A percentile compares a stretch with the other conserved stretches of the same genome.
Evolutionary conservation across 306 rosid species (phyloP).

Genomic region (Clitoria ternatea): DNA sequence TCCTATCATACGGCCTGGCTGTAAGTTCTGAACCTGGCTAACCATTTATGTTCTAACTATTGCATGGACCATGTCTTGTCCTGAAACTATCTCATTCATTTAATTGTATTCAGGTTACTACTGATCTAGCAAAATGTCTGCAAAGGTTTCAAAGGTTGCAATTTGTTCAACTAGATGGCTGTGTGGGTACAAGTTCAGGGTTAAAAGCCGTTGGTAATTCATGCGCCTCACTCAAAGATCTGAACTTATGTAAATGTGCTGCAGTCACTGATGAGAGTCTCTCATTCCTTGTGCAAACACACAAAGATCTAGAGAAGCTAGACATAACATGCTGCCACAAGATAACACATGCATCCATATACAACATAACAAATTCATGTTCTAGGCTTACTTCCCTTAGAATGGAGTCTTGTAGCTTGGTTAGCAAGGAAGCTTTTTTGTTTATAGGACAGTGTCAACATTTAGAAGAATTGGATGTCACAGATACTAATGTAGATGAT

Average conservation of each 20-base stretch:
- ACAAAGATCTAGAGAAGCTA: slow-evolving; percentile 46
- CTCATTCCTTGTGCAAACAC: slow-evolving; percentile 41
- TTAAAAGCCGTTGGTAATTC: slow-evolving; percentile 43
- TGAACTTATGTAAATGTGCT: slow-evolving; percentile 59
- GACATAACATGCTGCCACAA: slow-evolving; percentile 59
- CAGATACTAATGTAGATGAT: slow-evolving; percentile 55
- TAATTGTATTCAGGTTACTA: slow-evolving; percentile 42
- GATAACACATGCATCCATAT: slow-evolving; percentile 49
- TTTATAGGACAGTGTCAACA: slow-evolving; percentile 54
- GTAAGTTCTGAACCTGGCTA: slow-evolving; percentile 42
- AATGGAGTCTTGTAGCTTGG: slow-evolving; percentile 64
- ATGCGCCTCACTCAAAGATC: slow-evolving; percentile 51
- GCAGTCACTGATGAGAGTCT: slow-evolving; percentile 57
- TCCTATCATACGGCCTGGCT: slow-evolving; percentile 47
- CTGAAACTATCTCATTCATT: slow-evolving; percentile 17
- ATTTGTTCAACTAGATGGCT: slow-evolving; percentile 53
- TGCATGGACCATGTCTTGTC: background rate
- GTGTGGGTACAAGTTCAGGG: slow-evolving; percentile 48
- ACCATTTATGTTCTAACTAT: background rate
- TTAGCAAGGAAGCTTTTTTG: slow-evolving; percentile 51
- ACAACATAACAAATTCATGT: slow-evolving; percentile 52
- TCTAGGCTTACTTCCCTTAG: slow-evolving; percentile 49
- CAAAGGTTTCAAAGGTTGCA: slow-evolving; percentile 37
- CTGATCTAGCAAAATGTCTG: slow-evolving; percentile 53
- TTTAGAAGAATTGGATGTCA: slow-evolving; percentile 64